Evolutionary conservation across 768 basidiomycete species (phyloP), one percentile per base, ranked within the genome.

Genomic region (Suillus subaureus): DNA sequence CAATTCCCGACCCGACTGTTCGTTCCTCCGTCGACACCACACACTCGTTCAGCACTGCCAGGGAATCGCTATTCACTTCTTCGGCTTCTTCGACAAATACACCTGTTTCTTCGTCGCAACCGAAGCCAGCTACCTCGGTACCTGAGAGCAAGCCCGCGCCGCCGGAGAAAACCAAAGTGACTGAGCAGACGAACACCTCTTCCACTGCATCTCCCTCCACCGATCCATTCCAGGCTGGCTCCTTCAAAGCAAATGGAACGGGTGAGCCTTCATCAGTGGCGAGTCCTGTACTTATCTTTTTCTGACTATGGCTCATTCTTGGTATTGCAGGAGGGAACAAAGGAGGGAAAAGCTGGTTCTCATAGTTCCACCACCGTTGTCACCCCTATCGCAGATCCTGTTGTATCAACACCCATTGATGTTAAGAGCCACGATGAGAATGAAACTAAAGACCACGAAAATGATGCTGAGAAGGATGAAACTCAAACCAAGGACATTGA

Each of bases 261-360:
- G 75, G 75, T 76, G 71, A 76, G 75, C 77, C 67, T 75, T 78
- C 65, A 39, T 69, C 72, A 67, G 62, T 61, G 75, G 77, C 74
- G 68, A 78, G 73, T 76, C 12, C 13, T 57, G 63, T 33, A 47
- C 61, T 49, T 57, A 45, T 52, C 66, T 37, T 64, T 54, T 73
- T 77, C 75, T 76, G 63, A 76, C 75, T 61, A 51, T 23, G 64
- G 66, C 75, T 76, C 72, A 78, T 77, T 68, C 65, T 60, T 60
- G 66, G 70, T 65, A 40, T 40, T 28, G 68, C 66, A 76, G 75
- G 69, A 6, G 62, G 62, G n/a, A 21, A 21, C 39, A 54, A 52
- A 64, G 70, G 67, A 56, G 33, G 26, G 23, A 54, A 21, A 37
- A 2, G 49, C 1, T 37, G 60, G 21, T 18, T 63, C 21, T 6